These are phyloP conservation scores for Spergularia bocconei DNA, from an alignment of 148 eudicot species.

Conservation along the genomic window DNA sequence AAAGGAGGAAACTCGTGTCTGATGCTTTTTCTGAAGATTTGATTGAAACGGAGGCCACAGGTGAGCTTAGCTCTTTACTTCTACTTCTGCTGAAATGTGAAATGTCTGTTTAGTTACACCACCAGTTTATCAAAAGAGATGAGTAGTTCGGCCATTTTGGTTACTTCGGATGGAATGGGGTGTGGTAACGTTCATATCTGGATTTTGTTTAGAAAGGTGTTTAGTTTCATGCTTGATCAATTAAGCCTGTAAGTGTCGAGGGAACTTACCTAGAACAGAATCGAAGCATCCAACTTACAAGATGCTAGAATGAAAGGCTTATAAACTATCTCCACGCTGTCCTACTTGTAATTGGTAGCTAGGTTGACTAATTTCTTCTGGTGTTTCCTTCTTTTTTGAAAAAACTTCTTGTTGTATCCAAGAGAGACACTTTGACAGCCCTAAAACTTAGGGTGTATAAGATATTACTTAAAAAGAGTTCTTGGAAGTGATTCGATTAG, in stretches of 20 bases:
- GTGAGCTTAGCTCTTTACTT: conserved; percentile 5
- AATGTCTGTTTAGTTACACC: not conserved
- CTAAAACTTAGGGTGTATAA: not conserved
- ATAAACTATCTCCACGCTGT: too few species aligned
- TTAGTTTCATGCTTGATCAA: not conserved
- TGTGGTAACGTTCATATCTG: not conserved
- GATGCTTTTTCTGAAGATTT: not conserved
- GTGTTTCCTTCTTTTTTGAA: not conserved
- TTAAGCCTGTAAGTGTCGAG: not conserved
- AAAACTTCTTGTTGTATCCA: not conserved
- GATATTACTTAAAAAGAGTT: not conserved
- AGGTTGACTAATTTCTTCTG: not conserved
- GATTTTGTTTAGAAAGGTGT: not conserved
- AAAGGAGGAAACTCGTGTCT: not conserved
- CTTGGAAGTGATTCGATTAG: not conserved
- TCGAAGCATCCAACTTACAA: too few species aligned
- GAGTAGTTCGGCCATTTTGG: not conserved
- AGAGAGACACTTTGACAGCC: not conserved
- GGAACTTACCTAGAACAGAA: too few species aligned
- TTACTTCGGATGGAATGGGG: not conserved
- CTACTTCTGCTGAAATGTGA: not conserved
- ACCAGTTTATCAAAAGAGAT: not conserved
- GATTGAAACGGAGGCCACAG: conserved; percentile 16
- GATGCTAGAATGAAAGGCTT: too few species aligned
- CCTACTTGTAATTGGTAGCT: too few species aligned